Conservation (phyloP, 2,329 filamentous ascomycete species). For the Sclerotinia subarctica region DNA sequence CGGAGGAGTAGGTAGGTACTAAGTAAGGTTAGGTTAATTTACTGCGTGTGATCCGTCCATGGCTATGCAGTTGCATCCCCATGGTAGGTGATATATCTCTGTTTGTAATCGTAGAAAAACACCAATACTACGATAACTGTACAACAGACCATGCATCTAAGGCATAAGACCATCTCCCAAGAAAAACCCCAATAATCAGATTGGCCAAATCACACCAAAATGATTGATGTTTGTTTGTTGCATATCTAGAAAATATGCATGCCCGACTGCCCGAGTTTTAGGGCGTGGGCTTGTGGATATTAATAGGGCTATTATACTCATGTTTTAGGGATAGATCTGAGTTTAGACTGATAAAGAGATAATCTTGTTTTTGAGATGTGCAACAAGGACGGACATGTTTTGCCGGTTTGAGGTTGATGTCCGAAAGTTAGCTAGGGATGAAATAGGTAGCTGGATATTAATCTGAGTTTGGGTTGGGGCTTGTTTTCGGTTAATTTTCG, state of each 20-base stretch:
- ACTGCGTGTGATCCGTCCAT: background rate
- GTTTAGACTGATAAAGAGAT: background rate
- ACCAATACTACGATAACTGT: background rate
- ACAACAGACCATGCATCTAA: background rate
- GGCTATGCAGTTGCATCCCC: background rate
- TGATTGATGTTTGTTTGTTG: background rate
- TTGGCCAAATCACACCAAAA: background rate
- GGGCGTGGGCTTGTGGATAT: background rate
- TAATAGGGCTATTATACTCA: background rate
- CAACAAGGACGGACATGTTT: background rate
- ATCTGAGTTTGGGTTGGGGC: background rate
- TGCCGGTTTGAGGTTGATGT: background rate
- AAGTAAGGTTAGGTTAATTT: too few species aligned
- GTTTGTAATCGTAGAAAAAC: background rate
- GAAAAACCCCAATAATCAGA: background rate
- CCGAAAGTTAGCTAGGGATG: background rate
- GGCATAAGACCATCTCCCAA: background rate
- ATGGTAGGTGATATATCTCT: too few species aligned
- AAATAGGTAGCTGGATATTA: background rate
- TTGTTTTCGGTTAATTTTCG: background rate
- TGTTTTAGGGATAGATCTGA: background rate
- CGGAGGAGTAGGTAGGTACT: too few species aligned
- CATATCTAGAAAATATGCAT: constrained; percentile 1
- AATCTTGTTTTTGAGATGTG: constrained; percentile 11
- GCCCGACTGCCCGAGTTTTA: background rate